Evolutionary conservation across 1,284 basidiomycete species (phyloP).

Genomic region (Sporisorium scitamineum): DNA sequence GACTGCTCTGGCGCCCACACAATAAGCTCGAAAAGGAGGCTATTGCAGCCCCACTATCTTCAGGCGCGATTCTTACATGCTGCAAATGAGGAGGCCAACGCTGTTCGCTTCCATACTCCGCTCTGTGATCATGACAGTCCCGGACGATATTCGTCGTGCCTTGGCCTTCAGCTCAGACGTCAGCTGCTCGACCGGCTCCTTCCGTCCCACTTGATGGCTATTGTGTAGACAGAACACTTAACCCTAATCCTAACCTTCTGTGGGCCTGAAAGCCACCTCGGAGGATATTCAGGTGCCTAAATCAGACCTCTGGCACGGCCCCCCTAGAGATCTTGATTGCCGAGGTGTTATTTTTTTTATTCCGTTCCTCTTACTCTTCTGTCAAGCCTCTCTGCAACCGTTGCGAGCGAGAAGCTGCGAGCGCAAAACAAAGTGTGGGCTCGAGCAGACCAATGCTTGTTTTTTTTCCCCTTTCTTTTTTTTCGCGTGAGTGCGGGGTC

Average conservation of each 20-base stretch:
- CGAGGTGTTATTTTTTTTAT: background rate
- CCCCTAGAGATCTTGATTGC: background rate
- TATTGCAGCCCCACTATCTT: background rate
- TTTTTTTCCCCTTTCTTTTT: background rate
- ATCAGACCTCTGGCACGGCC: background rate
- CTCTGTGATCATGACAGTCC: background rate
- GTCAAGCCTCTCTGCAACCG: background rate
- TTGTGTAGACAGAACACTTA: background rate
- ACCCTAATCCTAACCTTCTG: too few relatives aligned
- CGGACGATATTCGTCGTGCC: background rate
- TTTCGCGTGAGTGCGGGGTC: slow-evolving; percentile 11
- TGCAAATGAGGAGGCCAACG: background rate
- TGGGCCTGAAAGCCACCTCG: background rate
- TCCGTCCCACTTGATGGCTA: background rate
- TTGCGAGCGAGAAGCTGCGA: background rate
- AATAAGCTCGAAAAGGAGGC: background rate
- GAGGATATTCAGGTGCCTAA: background rate
- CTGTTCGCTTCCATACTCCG: slow-evolving; percentile 1
- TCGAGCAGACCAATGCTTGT: background rate
- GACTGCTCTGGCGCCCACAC: background rate
- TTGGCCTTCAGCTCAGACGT: background rate
- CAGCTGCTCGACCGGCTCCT: background rate
- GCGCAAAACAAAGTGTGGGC: background rate
- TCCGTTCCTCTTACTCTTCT: background rate
- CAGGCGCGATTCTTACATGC: background rate